phyloP scores from a whole-genome alignment of 495 filamentous ascomycete genomes.

The Hypoxylon fragiforme region DNA sequence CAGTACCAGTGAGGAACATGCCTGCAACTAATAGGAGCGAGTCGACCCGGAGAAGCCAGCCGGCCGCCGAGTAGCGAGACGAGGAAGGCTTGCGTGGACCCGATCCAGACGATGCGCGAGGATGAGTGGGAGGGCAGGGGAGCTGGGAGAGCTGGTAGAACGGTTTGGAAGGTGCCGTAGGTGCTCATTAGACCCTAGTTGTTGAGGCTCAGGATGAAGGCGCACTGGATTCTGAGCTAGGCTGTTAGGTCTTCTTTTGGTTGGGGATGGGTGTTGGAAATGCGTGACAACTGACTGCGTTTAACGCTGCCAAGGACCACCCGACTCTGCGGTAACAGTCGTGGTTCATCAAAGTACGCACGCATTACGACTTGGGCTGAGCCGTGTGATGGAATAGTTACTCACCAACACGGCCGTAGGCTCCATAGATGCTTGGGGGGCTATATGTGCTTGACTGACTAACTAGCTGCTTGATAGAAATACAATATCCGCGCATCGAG shows the following conservation, averaged over 20 bases:
- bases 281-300: too few species aligned
- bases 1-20: conserved; percentile 43
- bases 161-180: conserved; percentile 48
- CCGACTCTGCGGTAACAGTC: too few species aligned
- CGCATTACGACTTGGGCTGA: too few species aligned
- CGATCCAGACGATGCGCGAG: conserved; percentile 31
- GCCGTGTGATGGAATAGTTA: too few species aligned
- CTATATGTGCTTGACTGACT: too few species aligned
- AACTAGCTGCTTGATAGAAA: too few species aligned
- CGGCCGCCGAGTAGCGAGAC: conserved; percentile 21
- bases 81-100: conserved; percentile 20
- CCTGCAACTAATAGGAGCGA: conserved; percentile 36
- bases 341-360: too few species aligned
- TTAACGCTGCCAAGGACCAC: too few species aligned
- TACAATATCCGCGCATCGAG: too few species aligned
- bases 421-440: too few species aligned
- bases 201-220: not conserved
- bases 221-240: not conserved
- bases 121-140: conserved; percentile 10
- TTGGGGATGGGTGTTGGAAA: too few species aligned
- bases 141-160: conserved; percentile 37
- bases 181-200: conserved; percentile 39
- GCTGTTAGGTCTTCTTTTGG: not conserved
- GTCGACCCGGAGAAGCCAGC: conserved; percentile 6
- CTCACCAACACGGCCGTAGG: too few species aligned